Base-by-base conservation (phyloP, 768 basidiomycete species). In the Naganishia randhawae region DNA sequence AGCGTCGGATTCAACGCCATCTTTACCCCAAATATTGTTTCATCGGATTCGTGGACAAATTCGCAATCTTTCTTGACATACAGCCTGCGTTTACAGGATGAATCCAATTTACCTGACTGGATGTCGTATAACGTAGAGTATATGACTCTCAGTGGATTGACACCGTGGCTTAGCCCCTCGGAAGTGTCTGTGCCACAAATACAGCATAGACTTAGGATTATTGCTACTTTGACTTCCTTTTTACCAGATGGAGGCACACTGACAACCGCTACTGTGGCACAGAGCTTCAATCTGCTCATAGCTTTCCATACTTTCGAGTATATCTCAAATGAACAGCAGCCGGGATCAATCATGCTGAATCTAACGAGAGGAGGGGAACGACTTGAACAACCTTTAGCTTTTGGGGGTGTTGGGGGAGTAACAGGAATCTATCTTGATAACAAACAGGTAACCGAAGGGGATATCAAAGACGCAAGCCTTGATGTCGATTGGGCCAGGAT, bases 1-100 rank as follows among this genome's bases (percentile, higher is more conserved):
- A 91, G 90, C 73, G 84, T 97, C 67, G 94, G 93, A 19, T 86
- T 96, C 73, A 80, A 86, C 61, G 82, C 85, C 68, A 81, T 84
- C 39, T 92, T 89, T 1, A 88, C 87, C 77, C 68, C 75, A 19
- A 16, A 25, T 35, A 13, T 16, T 31, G 17, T 50, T n/a, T 48
- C 54, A 17, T n/a, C n/a, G n/a, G n/a, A n/a, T n/a, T n/a, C n/a
- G n/a, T n/a, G n/a, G n/a, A n/a, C n/a, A n/a, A n/a, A n/a, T n/a
- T n/a, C n/a, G n/a, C n/a, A n/a, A n/a, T n/a, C n/a, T n/a, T 42
- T 61, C 42, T 45, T 48, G 11, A 41, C 37, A n/a, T 61, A 93
- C 74, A 82, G 83, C 11, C 86, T 87, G 31, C 82, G 85, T 37
- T 84, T 85, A 74, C 81, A 83, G 0, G 85, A 91, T 71, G 88